Conservation (phyloP, 1,284 basidiomycete species). For the Cryptococcus sp. region DNA sequence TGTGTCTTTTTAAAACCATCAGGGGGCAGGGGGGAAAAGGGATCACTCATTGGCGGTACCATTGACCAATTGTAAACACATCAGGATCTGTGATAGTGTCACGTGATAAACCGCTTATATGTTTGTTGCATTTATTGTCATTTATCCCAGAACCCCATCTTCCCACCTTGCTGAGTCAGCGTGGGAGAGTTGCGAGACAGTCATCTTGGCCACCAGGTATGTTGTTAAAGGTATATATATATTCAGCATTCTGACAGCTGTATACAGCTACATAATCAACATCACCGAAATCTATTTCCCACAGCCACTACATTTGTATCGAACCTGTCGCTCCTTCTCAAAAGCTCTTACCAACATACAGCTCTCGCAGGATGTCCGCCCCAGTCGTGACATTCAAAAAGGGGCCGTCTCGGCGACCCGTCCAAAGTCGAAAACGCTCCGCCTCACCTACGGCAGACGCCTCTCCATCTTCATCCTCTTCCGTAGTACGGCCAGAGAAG, state of each 20-base stretch:
- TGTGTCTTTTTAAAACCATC: not conserved
- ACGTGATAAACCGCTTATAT: too few species aligned
- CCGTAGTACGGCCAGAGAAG: slow-evolving; percentile 71
- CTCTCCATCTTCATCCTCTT: slow-evolving; percentile 21
- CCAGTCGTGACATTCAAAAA: slow-evolving; percentile 83
- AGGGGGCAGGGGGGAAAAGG: too few species aligned
- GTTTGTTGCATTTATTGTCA: too few species aligned
- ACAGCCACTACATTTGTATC: too few species aligned
- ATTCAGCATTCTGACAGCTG: too few species aligned
- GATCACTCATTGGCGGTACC: too few species aligned
- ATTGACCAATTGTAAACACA: too few species aligned
- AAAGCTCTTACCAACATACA: not conserved
- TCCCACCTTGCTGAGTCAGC: slow-evolving; percentile 7
- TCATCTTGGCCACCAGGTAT: too few species aligned
- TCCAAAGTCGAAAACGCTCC: slow-evolving; percentile 21
- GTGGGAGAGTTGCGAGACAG: slow-evolving; percentile 11
- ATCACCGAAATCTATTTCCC: too few species aligned
- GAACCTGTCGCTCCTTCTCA: not conserved
- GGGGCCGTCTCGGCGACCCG: slow-evolving; percentile 26
- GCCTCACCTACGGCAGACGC: slow-evolving; percentile 56
- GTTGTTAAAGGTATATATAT: too few species aligned
- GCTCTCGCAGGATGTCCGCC: slow-evolving; percentile 25
- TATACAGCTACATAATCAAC: too few species aligned
- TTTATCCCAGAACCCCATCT: not conserved
- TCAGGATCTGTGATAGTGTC: too few species aligned